These are phyloP conservation scores for Citrus cavaleriei DNA, from an alignment of 345 rosid genomes.

Conservation along the genomic window DNA sequence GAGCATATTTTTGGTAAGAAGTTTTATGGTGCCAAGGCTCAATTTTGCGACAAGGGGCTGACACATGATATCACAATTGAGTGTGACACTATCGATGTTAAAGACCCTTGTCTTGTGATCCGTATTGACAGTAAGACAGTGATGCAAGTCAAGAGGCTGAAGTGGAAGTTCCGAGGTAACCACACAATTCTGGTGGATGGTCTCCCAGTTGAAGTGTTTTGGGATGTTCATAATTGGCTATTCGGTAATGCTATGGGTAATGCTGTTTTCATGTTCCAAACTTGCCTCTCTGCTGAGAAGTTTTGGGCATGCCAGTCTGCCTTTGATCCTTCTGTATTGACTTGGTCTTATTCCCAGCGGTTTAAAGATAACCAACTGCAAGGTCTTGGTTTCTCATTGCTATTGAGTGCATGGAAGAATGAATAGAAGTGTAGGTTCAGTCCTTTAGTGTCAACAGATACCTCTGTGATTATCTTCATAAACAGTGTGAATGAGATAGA, in stretches of 20 bases:
- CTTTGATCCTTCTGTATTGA: conserved; percentile 42
- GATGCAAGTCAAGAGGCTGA: conserved; percentile 76
- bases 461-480: conserved; percentile 17
- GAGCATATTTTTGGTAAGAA: conserved; percentile 88
- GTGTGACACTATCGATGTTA: conserved; percentile 57
- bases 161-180: conserved; percentile 96
- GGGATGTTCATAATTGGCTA: conserved; percentile 98
- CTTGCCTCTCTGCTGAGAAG: conserved; percentile 46
- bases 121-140: conserved; percentile 71
- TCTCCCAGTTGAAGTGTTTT: conserved; percentile 72
- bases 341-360: conserved; percentile 44
- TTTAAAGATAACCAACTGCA: conserved; percentile 52
- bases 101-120: conserved; percentile 73
- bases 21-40: conserved; percentile 66
- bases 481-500: conserved; percentile 21
- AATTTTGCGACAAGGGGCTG: conserved; percentile 61
- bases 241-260: conserved; percentile 69
- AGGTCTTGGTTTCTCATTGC: conserved; percentile 66
- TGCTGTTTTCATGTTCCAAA: conserved; percentile 91
- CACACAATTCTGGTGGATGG: conserved; percentile 82
- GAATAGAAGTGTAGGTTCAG: conserved; percentile 38
- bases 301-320: conserved; percentile 34
- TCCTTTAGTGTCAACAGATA: conserved; percentile 8
- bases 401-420: conserved; percentile 67
- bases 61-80: conserved; percentile 70